Conservation (phyloP, 495 filamentous ascomycete species). For the Podospora bellae-mahoneyi region DNA sequence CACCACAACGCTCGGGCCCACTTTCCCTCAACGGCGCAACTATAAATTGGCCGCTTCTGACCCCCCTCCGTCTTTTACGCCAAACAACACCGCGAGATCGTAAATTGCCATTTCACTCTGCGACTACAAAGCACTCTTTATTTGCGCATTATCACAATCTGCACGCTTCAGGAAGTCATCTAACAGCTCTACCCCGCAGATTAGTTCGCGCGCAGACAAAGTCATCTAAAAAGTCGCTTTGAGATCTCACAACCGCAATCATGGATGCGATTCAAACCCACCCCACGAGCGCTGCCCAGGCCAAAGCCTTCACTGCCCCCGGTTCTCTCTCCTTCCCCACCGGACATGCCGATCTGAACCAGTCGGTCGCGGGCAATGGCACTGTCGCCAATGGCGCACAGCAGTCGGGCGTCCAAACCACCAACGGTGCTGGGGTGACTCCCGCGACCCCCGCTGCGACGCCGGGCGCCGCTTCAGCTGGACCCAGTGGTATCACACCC, state of each 20-base stretch:
- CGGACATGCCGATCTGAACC: conserved; percentile 74
- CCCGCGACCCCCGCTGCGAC: conserved; percentile 95
- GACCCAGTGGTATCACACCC: conserved; percentile 84
- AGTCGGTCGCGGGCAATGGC: conserved; percentile 54
- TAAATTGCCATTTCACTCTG: neutral
- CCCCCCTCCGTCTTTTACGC: neutral
- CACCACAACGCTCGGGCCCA: neutral
- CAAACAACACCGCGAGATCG: neutral
- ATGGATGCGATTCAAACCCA: conserved; percentile 92
- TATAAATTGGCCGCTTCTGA: neutral
- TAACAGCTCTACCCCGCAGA: conserved; percentile 20
- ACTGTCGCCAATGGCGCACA: conserved; percentile 50
- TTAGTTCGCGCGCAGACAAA: conserved; percentile 23
- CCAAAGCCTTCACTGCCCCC: conserved; percentile 84
- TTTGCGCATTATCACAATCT: conserved; percentile 4
- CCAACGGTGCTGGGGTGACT: conserved; percentile 78
- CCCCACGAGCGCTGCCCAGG: conserved; percentile 81
- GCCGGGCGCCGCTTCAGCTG: conserved; percentile 70
- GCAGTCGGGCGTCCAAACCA: conserved; percentile 55
- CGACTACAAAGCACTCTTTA: neutral
- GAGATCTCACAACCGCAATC: conserved; percentile 29
- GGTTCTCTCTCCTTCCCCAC: conserved; percentile 88
- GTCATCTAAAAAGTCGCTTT: conserved; percentile 21
- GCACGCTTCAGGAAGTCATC: conserved; percentile 4
- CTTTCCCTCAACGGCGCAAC: neutral